Conservation (phyloP, 23 red algal genomes). For the Agarophyton chilense region DNA sequence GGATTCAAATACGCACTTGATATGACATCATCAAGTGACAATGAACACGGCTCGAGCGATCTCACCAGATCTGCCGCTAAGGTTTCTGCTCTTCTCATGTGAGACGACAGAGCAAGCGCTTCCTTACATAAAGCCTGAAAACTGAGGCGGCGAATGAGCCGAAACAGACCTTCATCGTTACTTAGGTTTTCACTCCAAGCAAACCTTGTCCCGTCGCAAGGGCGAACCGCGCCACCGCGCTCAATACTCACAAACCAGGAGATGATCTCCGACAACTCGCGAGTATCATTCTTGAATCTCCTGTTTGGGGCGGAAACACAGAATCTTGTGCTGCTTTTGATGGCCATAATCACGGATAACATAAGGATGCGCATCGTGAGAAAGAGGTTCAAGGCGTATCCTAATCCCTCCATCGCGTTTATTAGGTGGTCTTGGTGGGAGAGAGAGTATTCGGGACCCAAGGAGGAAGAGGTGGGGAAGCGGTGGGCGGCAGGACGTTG, state of each 20-base stretch:
- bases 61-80: neutral
- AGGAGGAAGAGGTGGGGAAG: too few species aligned
- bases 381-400: neutral
- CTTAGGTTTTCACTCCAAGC: neutral
- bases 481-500: too few species aligned
- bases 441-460: neutral
- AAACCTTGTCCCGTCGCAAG: neutral
- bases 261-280: neutral
- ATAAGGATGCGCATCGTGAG: neutral
- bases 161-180: neutral
- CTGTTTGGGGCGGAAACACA: neutral
- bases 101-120: neutral
- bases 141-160: neutral
- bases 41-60: neutral
- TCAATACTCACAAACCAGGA: neutral
- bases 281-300: neutral
- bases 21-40: neutral
- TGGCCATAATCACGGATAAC: neutral
- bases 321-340: neutral
- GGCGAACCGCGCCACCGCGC: neutral
- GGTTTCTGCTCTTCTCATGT: neutral
- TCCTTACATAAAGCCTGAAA: neutral
- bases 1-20: neutral
- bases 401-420: neutral
- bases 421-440: neutral